A percentile compares a stretch with the other conserved stretches of the same genome.
Evolutionary conservation across 345 rosid species (phyloP).

Genomic region (Aegle marmelos): DNA sequence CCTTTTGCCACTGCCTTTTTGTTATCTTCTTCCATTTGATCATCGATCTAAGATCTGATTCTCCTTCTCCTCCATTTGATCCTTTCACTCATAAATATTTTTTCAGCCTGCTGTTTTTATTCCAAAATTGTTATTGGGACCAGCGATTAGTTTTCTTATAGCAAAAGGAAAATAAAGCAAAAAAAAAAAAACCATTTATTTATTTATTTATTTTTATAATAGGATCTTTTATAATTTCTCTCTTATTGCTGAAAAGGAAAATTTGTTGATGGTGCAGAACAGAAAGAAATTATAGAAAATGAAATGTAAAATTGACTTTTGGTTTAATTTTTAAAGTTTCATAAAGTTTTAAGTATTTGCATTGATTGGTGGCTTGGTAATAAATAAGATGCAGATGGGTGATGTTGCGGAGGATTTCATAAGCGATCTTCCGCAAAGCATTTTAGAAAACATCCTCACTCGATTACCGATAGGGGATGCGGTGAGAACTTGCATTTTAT

Average conservation of each 20-base stretch:
- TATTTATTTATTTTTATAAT: too few species aligned
- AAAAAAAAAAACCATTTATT: too few species aligned
- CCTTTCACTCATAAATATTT: not conserved
- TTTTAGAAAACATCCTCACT: slow-evolving; percentile 67
- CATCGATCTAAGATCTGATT: not conserved
- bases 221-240: not conserved
- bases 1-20: not conserved
- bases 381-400: slow-evolving; percentile 34
- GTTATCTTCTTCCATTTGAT: not conserved
- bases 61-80: not conserved
- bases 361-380: not conserved
- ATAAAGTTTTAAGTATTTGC: not conserved
- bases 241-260: not conserved
- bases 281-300: not conserved
- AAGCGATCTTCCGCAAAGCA: slow-evolving; percentile 82
- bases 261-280: not conserved
- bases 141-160: not conserved
- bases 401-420: slow-evolving; percentile 47
- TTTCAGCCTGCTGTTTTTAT: not conserved
- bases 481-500: slow-evolving; percentile 68
- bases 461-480: slow-evolving; percentile 70
- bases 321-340: not conserved
- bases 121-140: not conserved
- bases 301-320: not conserved
- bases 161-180: too few species aligned